Base-by-base conservation (phyloP, 345 rosid genomes). In the Rhodamnia argentea region DNA sequence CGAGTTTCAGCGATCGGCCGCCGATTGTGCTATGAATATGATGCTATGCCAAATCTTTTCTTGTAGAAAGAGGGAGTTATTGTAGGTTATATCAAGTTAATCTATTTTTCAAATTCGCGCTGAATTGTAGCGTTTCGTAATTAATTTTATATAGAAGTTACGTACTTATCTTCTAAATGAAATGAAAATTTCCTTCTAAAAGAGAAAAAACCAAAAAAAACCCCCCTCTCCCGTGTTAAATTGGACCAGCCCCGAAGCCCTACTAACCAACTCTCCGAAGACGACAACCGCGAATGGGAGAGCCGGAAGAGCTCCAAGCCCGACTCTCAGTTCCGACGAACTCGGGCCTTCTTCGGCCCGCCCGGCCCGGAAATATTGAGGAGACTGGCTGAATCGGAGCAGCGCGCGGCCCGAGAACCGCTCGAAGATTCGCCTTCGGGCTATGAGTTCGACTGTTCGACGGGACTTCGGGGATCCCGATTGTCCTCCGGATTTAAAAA, bases 181-280 rank as follows among this genome's bases (percentile, higher is more conserved):
- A 50, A 50, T 50, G 52, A 10, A 50, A 50, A 50, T 50, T 50
- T 50, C 2, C 52, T 50, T 10, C 52, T 50, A 10, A 50, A 10
- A 7, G 7, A 47, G 9, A 50, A 50, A 50, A 50, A 10, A 10
- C 7, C 1, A 50, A 47, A 42, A 4, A 42, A 7, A 6, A 1
- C 0, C 29, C 12, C 32, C 74, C 1, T 0, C 29, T 18, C 32
- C 74, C 20, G 3, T 0, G 37, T 20, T 15, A 5, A 18, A 10
- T 29, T 29, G 40, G 75, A 62, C 75, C 40, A 18, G 75, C 40
- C 40, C 40, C 75, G 20, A 29, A 62, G 42, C 75, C 59, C 40
- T 18, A 22, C 57, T 20, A 55, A 0, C 75, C 3, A 0, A 27
- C 7, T 62, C 75, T 62, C 75, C 40, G 40, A 27, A 62, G 44